Evolutionary conservation across 495 filamentous ascomycete genomes (phyloP), one percentile per base, ranked within the genome.

Genomic region (Penicillium ochrochloron): DNA sequence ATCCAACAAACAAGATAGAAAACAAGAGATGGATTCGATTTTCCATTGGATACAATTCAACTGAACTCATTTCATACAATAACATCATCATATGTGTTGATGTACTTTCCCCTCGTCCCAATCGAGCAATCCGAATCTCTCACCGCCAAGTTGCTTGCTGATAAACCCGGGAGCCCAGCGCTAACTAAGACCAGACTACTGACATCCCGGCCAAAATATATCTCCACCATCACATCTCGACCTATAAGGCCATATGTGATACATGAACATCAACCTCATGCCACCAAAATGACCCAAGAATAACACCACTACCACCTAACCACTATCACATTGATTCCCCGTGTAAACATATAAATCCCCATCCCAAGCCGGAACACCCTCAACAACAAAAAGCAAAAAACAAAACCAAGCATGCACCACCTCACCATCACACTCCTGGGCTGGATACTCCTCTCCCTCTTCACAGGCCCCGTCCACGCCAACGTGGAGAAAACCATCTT

Each of bases 401-500:
- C 5, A 17, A 33, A 10, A 17, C 46, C 64, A 61, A 70, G 67
- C 34, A 70, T 71, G 71, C 29, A 59, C 31, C 17, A 41, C 27
- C 21, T 70, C 44, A 65, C 66, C 57, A 41, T 69, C 33, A 56
- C 56, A 17, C 61, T 68, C 42, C 51, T 75, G 44, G 63, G 71
- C 50, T n/a, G n/a, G n/a, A 55, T 78, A 29, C 61, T 80, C 48
- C 51, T 75, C 58, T 55, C 77, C 44, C 68, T 79, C 61, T 70
- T 76, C 62, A 63, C 62, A 64, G 59, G 66, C 33, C 68, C 69
- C 25, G 62, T 64, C 41, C 67, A 64, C 25, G 92, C 86, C 71
- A 97, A 99, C 73, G 89, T 90, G 64, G 95, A 99, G 75, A 99
- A 99, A 75, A 83, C 84, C 68, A 92, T 99, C 69, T 98, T 99